Evolutionary conservation across 345 rosid genomes (phyloP), one percentile per base, ranked within the genome.

Genomic region (Moringa oleifera): DNA sequence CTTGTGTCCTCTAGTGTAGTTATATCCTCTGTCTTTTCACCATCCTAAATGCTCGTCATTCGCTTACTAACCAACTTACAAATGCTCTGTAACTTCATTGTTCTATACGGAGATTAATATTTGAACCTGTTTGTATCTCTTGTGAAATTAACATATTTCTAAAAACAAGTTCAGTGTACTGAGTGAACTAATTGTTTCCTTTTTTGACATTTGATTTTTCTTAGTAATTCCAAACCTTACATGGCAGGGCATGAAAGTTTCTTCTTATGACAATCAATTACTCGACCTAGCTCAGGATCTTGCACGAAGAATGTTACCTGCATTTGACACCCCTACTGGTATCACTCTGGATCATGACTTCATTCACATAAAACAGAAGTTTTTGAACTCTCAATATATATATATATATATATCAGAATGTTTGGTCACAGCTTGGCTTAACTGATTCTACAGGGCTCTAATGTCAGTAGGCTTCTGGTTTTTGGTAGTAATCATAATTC

Each of bases 241-340:
- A 58, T 75, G 75, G 64, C 66, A 94, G 97, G 97, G 96, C 71
- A 85, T 90, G 97, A 71, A 75, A 77, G 81, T 88, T 60, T 91
- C 90, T 41, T 83, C 96, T 18, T 94, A 90, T 57, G 78, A 88
- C 63, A 83, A 86, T 76, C 82, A 90, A 66, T 82, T 94, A 67
- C 91, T 94, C 51, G 63, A 76, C 71, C 73, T 90, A 63, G 92
- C 96, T 46, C 96, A 88, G 82, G 95, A 94, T 81, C 83, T 94
- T 66, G 83, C 83, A 8, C 76, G 77, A 69, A 82, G 97, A 75
- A 66, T 94, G 79, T 71, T 94, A 71, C 99, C 99, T 71, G 99
- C 96, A 33, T 94, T 94, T 77, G 99, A 90, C 73, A 94, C 99
- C 60, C 97, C 99, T 2, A 90, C 99, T 73, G 99, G 97, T 88